Conservation (phyloP, 2,329 filamentous ascomycete genomes). For the Dendrostoma leiphaemia region DNA sequence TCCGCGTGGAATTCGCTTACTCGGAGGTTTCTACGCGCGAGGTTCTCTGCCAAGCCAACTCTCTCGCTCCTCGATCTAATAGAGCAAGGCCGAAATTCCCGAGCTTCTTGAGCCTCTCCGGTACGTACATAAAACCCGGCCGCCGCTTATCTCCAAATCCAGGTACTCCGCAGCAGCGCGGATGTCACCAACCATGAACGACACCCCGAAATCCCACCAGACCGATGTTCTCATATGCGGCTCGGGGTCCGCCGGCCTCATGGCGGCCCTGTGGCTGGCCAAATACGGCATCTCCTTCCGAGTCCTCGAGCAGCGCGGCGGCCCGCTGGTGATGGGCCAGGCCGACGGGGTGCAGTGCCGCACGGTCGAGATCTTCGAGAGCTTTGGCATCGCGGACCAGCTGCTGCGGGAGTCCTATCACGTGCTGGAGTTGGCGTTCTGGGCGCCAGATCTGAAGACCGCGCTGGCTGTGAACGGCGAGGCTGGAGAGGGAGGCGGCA, state of each 20-base stretch:
- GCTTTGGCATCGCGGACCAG: conserved; percentile 52
- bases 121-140: too few relatives aligned
- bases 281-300: conserved; percentile 53
- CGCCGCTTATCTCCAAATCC: too few relatives aligned
- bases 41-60: too few relatives aligned
- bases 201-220: neutral
- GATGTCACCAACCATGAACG: neutral
- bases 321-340: conserved; percentile 56
- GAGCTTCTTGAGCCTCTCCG: too few relatives aligned
- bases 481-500: conserved; percentile 25
- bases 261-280: conserved; percentile 59
- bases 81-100: too few relatives aligned
- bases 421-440: conserved; percentile 57
- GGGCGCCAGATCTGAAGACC: conserved; percentile 35
- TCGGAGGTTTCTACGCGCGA: too few relatives aligned
- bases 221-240: conserved; percentile 59
- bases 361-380: conserved; percentile 62
- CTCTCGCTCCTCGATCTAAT: too few relatives aligned
- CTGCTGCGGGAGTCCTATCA: conserved; percentile 57
- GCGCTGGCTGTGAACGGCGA: neutral
- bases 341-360: conserved; percentile 63
- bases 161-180: too few relatives aligned
- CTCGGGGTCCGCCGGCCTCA: conserved; percentile 60
- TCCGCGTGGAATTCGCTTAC: too few relatives aligned
- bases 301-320: conserved; percentile 55